Evolutionary conservation across 2,329 filamentous ascomycete species (phyloP), one percentile per base, ranked within the genome.

Genomic region (Daldinia sp.): DNA sequence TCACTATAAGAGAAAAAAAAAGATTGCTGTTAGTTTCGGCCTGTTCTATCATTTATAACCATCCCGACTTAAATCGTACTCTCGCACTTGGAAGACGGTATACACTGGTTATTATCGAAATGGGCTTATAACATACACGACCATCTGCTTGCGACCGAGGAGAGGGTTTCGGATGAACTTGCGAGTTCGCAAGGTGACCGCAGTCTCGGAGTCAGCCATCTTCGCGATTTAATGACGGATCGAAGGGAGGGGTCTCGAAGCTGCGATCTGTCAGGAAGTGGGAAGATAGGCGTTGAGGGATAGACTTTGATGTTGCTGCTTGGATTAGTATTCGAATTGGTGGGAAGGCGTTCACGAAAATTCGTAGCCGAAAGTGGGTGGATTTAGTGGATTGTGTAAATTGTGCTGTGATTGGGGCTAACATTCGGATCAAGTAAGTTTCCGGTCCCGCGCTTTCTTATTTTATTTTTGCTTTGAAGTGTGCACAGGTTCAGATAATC

Each of bases 111-210:
- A 23, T 46, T 15, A 46, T 46, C 42, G 9, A 46, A n/a, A 13
- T n/a, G 26, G 46, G 46, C 26, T 35, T 51, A 26, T 28, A 33
- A 91, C 92, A 90, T 93, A 98, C 95, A 98, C 93, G 87, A 98
- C 95, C 93, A 98, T 97, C 92, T 98, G 95, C 90, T 97, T 97
- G 85, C 95, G 93, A 84, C 92, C 93, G 83, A 99, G 92, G 82
- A 99, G 93, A 85, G 96, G 93, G 91, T 99, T 99, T 89, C 94
- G 93, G 88, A 98, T 97, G 93, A 99, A 99, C 90, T 98, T 98
- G 93, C 96, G 95, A 86, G 96, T 99, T 88, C 96, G 90, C 87
- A 94, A 87, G 81, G 92, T 94, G 83, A 94, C 91, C 82, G 91
- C 86, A 79, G 85, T 85, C 83, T 93, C 91, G 81, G 86, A 85